phyloP scores from a whole-genome alignment of 1,284 basidiomycete species.

The Ustilago sp. region DNA sequence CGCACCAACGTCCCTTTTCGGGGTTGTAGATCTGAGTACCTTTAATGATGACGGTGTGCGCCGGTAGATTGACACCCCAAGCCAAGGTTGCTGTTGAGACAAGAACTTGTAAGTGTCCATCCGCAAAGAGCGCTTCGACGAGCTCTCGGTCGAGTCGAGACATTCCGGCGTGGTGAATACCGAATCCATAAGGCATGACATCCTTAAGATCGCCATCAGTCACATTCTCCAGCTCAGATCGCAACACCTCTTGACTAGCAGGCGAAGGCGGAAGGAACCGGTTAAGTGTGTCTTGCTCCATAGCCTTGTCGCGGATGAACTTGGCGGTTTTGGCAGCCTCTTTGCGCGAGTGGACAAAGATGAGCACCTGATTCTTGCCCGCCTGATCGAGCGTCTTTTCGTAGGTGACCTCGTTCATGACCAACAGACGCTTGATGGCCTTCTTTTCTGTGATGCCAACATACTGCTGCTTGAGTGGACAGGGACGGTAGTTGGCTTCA shows the following conservation, averaged over 20 bases:
- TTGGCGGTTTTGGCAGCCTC: conserved; percentile 97
- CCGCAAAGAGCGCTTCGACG: conserved; percentile 94
- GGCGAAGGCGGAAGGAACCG: conserved; percentile 78
- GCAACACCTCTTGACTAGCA: conserved; percentile 61
- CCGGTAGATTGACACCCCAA: conserved; percentile 99
- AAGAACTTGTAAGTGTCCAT: conserved; percentile 91
- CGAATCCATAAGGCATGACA: conserved; percentile 94
- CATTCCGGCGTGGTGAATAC: conserved; percentile 99
- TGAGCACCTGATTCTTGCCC: conserved; percentile 73
- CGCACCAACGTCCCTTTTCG: conserved; percentile 97
- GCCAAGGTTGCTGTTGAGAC: conserved; percentile 98
- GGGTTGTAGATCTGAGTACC: conserved; percentile 99
- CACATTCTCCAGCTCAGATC: conserved; percentile 81
- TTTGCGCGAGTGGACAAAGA: conserved; percentile 98
- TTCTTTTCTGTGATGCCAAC: conserved; percentile 99
- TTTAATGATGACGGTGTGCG: conserved; percentile 98
- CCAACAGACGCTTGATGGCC: conserved; percentile 96
- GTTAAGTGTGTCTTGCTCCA: conserved; percentile 95
- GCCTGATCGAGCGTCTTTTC: conserved; percentile 77
- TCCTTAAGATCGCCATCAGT: conserved; percentile 88
- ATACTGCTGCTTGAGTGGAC: conserved; percentile 95
- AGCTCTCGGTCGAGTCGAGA: conserved; percentile 89
- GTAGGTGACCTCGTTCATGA: conserved; percentile 99
- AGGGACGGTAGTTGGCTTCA: conserved; percentile 89
- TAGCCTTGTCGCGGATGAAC: conserved; percentile 92